phyloP scores from a whole-genome alignment of 2,329 filamentous ascomycete genomes.

The Botryotinia globosa region DNA sequence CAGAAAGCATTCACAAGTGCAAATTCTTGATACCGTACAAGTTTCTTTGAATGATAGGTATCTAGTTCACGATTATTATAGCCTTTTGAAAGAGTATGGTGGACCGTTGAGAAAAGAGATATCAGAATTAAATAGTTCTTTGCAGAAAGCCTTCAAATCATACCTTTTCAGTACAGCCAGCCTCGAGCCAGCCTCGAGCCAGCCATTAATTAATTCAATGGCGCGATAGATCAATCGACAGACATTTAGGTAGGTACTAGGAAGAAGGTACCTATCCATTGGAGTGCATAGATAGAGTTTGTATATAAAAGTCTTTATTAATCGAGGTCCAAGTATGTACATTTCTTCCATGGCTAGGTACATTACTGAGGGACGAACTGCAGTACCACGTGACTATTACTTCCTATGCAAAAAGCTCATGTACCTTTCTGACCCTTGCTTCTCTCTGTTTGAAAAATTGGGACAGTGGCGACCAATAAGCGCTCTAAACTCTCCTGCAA shows the following conservation, averaged over 20 bases:
- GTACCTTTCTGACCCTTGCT: constrained; percentile 7
- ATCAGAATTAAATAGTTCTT: not conserved
- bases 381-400: not conserved
- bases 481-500: not conserved
- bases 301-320: not conserved
- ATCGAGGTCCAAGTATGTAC: not conserved
- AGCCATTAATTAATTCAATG: not conserved
- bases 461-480: not conserved
- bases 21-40: not conserved
- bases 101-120: no score
- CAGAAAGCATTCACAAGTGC: not conserved
- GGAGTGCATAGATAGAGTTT: not conserved
- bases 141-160: not conserved
- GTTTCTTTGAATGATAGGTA: not conserved
- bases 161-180: not conserved
- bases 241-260: not conserved
- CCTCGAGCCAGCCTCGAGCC: not conserved
- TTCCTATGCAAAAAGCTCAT: not conserved
- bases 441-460: not conserved
- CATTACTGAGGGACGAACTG: no score
- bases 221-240: not conserved
- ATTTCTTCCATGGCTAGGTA: not conserved
- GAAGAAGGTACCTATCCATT: not conserved
- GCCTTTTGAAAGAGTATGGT: not conserved
- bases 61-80: not conserved